Base-by-base conservation (phyloP, 2,329 filamentous ascomycete genomes). In the Aspergillus sp. region DNA sequence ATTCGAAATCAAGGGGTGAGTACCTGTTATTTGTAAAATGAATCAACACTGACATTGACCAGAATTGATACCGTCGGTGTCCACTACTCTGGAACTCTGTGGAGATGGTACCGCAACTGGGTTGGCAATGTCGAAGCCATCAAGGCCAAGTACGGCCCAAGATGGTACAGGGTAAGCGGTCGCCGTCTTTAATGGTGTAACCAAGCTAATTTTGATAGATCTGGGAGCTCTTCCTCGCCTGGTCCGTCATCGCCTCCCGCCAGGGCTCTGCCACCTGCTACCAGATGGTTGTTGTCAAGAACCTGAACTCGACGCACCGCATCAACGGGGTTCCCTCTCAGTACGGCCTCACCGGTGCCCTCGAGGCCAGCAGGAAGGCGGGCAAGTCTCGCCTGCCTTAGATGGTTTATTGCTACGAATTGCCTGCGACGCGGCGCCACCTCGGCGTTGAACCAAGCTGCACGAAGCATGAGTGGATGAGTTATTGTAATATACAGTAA, bases 61-160 rank as follows among this genome's bases (percentile, higher is more conserved):
- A 52, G 49, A 66, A 80, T 96, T 63, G 95, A 99, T 75, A 98
- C 93, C 44, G 85, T 98, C 68, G 93, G 95, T 71, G 91, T 98
- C 44, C 95, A 98, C 82, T 98, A 97, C 81, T 96, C 91, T 50
- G 92, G 92, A 52, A 98, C 95, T 27, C 81, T 99, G 62, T 98
- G 95, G 95, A 86, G 90, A 72, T 98, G 95, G 95, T 98, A 98
- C 83, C 85, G 95, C 66, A 98, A 98, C 85, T 98, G 95, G 95
- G 84, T 97, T 75, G 92, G 83, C 78, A 98, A 98, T 84, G 83
- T 84, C 68, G 91, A 96, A 58, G 96, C 96, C 82, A 90, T 97
- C 62, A 86, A 90, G 77, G 91, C 90, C 73, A 98, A 97, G 84
- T 98, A 98, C 73, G 95, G 95, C 70, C 87, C 89, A 72, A 84